These are phyloP conservation scores for Dissoconium aciculare DNA, from an alignment of 2,329 filamentous ascomycete species.

Conservation along the genomic window DNA sequence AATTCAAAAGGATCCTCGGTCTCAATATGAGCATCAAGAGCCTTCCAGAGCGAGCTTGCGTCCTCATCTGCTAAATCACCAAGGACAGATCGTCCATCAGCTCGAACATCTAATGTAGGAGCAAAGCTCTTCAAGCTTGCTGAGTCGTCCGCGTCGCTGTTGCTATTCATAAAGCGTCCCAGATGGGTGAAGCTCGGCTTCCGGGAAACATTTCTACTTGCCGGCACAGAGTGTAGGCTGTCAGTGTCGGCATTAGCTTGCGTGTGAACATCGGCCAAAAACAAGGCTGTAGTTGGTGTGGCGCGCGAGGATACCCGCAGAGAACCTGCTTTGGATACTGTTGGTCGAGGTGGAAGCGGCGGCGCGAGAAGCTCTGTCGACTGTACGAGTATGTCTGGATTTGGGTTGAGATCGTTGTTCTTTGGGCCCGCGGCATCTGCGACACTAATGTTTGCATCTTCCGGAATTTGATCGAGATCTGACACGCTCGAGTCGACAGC, in stretches of 20 bases:
- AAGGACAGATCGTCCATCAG: conserved; percentile 70
- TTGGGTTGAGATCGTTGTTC: too few relatives aligned
- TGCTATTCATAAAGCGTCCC: conserved; percentile 30
- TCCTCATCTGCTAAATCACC: conserved; percentile 51
- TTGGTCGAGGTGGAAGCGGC: conserved; percentile 25
- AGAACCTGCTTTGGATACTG: conserved; percentile 12
- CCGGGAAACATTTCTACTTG: conserved; percentile 24
- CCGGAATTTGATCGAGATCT: too few relatives aligned
- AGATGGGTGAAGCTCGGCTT: conserved; percentile 26
- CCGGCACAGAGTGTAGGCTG: conserved; percentile 14
- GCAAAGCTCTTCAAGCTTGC: conserved; percentile 53
- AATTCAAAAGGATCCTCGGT: conserved; percentile 45
- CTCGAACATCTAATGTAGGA: conserved; percentile 46
- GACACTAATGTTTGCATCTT: too few relatives aligned
- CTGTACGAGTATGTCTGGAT: too few relatives aligned
- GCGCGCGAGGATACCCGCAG: conserved; percentile 25
- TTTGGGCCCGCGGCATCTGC: too few relatives aligned
- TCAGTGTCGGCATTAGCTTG: conserved; percentile 50
- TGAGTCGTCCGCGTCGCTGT: conserved; percentile 44
- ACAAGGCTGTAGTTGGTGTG: conserved; percentile 71
- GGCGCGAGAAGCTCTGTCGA: conserved; percentile 24
- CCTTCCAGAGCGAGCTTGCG: conserved; percentile 53
- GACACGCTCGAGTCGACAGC: too few relatives aligned
- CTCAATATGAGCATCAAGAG: conserved; percentile 48
- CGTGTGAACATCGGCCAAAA: conserved; percentile 65